A percentile compares a stretch with the other conserved stretches of the same genome.
Conservation (phyloP, 2,329 filamentous ascomycete species). For the Epichloe typhina region DNA sequence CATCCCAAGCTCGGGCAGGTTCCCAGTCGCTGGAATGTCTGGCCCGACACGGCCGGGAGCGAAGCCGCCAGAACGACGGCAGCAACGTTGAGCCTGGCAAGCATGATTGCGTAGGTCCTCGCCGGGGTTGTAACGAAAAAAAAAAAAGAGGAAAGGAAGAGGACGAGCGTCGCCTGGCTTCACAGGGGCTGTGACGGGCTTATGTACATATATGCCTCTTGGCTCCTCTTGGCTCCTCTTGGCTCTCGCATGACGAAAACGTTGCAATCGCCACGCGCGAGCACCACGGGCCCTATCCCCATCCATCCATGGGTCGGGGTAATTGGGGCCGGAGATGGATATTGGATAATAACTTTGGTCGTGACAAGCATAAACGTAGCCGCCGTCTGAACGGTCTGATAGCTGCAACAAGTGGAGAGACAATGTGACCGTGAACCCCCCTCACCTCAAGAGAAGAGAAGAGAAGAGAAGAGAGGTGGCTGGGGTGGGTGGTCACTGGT, state of each 20-base stretch:
- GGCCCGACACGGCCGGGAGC: slow-evolving; percentile 31
- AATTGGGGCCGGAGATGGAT: not conserved
- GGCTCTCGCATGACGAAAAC: not conserved
- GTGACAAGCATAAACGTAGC: not conserved
- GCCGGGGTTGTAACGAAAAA: not conserved
- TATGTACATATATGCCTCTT: not conserved
- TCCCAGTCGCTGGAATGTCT: slow-evolving; percentile 47
- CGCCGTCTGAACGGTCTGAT: not conserved
- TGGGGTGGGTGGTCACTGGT: no score
- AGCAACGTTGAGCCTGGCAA: slow-evolving; percentile 24
- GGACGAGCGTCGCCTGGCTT: not conserved
- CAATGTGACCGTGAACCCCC: slow-evolving; percentile 2
- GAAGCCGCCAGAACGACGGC: slow-evolving; percentile 21
- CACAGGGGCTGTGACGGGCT: not conserved
- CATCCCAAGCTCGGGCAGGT: slow-evolving; percentile 46
- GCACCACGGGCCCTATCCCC: not conserved
- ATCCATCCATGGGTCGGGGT: not conserved
- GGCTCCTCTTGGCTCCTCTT: not conserved
- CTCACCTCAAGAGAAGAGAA: not conserved
- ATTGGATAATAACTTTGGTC: not conserved
- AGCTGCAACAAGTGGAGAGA: slow-evolving; percentile 1
- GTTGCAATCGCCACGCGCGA: not conserved
- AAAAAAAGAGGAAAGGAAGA: not conserved
- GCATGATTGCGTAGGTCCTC: slow-evolving; percentile 12
- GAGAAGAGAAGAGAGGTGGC: not conserved